Conservation (phyloP, 345 rosid genomes). For the Eucalyptus regnans region DNA sequence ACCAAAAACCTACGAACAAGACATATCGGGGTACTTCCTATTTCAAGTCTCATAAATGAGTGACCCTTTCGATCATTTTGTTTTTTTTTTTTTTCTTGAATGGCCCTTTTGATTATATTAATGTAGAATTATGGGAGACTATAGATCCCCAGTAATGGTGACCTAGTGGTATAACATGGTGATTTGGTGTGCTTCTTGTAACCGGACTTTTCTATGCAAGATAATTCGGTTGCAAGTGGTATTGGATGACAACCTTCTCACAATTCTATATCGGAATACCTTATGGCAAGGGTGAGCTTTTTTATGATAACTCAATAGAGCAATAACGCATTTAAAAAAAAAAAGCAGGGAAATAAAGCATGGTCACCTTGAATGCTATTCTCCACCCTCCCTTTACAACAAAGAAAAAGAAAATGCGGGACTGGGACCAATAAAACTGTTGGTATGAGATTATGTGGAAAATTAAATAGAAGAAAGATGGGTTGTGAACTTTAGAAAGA, state of each 20-base stretch:
- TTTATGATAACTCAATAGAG: too few relatives aligned
- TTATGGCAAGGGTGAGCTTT: rapidly evolving
- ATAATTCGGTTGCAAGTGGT: too few relatives aligned
- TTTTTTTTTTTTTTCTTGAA: not conserved
- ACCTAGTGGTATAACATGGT: not conserved
- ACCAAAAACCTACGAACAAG: not conserved
- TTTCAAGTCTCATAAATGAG: not conserved
- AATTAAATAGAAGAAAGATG: not conserved
- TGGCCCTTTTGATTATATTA: not conserved
- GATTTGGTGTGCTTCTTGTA: not conserved
- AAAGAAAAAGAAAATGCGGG: not conserved
- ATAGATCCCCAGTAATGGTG: not conserved
- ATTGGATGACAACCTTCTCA: not conserved
- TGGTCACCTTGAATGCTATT: not conserved
- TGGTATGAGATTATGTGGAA: not conserved
- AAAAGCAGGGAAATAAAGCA: not conserved
- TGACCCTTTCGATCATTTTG: not conserved
- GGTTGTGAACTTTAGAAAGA: not conserved
- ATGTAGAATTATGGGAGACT: not conserved
- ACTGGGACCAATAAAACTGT: not conserved
- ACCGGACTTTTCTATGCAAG: not conserved
- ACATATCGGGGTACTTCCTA: not conserved
- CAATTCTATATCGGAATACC: not conserved
- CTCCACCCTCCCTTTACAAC: not conserved
- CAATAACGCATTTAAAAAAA: too few relatives aligned